Conservation (phyloP, 2,329 filamentous ascomycete genomes). For the Fusarium pininemorale region DNA sequence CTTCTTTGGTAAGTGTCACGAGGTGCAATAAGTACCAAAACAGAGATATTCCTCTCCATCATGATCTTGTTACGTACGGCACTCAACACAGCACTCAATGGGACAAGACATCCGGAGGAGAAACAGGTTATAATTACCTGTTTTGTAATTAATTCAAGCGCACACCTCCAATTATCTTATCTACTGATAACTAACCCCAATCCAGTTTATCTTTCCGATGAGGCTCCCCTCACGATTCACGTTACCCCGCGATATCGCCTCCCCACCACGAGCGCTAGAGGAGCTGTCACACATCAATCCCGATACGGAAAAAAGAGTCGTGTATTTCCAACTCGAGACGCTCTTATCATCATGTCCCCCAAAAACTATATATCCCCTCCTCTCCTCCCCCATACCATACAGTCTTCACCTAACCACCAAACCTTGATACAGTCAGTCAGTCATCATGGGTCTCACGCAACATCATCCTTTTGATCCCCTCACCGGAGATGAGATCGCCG, state of each 20-base stretch:
- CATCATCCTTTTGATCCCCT: conserved; percentile 44
- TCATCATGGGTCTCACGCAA: conserved; percentile 20
- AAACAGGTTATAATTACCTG: conserved; percentile 16
- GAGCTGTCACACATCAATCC: conserved; percentile 11
- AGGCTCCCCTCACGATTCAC: conserved; percentile 15
- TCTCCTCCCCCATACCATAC: neutral
- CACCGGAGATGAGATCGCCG: conserved; percentile 76
- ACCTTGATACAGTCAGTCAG: neutral
- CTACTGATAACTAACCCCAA: conserved; percentile 12
- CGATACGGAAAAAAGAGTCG: conserved; percentile 37
- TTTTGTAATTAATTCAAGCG: conserved; percentile 9
- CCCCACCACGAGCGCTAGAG: neutral
- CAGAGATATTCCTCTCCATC: neutral
- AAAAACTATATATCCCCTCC: conserved; percentile 25
- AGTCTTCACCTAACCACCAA: neutral
- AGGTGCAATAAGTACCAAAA: neutral
- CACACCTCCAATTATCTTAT: neutral
- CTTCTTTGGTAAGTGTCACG: neutral
- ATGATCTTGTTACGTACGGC: neutral
- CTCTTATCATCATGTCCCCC: neutral
- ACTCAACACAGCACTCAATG: neutral
- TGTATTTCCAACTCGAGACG: conserved; percentile 11
- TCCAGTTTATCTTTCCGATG: conserved; percentile 35
- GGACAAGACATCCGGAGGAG: too few relatives aligned
- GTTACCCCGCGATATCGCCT: conserved; percentile 17